Evolutionary conservation across 352 stramenopile species (phyloP).

Genomic region (Phytophthora pistaciae): DNA sequence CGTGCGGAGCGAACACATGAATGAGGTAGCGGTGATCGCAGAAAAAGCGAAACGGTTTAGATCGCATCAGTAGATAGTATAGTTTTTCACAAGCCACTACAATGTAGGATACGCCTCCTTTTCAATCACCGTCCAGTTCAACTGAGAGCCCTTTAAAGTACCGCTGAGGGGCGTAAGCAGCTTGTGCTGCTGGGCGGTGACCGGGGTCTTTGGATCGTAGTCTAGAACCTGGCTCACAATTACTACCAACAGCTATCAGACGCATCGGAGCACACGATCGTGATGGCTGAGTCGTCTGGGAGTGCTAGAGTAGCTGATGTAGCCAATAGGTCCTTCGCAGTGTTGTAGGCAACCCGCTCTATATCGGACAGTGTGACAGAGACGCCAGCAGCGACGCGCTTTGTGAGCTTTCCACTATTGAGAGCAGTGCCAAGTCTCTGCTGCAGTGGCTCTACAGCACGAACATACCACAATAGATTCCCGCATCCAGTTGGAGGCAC

Average conservation of each 20-base stretch:
- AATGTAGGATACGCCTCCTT: constrained; percentile 13
- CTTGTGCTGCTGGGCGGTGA: neutral
- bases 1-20: constrained; percentile 8
- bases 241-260: constrained; percentile 2
- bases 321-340: constrained; percentile 4
- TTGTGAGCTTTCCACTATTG: neutral
- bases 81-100: constrained; percentile 10
- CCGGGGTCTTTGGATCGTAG: neutral
- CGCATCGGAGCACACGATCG: neutral
- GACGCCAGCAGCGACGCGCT: constrained; percentile 3
- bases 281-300: neutral
- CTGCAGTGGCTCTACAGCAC: neutral
- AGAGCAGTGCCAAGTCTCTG: neutral
- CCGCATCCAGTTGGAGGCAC: constrained; percentile 4
- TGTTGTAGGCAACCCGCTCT: neutral
- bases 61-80: constrained; percentile 5
- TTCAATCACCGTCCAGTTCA: neutral
- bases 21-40: constrained; percentile 12
- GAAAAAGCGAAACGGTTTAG: constrained; percentile 4
- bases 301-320: neutral
- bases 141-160: neutral
- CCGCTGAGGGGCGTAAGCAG: neutral
- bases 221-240: neutral
- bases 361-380: neutral
- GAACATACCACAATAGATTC: neutral